Percentiles rank a stretch among this genome's conserved stretches.
Evolutionary conservation across 2,329 filamentous ascomycete genomes (phyloP).

Genomic region (Pseudocercospora vitis): DNA sequence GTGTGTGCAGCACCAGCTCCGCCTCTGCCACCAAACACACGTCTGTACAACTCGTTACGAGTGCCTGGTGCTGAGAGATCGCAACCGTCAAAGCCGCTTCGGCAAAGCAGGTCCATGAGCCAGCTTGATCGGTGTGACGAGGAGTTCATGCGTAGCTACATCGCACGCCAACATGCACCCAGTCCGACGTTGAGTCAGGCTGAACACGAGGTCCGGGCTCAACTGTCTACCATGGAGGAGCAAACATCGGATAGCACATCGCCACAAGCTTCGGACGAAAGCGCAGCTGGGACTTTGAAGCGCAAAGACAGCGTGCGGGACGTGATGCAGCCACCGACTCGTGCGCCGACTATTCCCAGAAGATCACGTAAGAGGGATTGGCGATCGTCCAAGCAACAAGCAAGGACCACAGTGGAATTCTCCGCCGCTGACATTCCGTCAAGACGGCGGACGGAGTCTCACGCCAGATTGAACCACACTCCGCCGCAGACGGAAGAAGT

Average conservation of each 20-base stretch:
- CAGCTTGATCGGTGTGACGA: slow-evolving; percentile 28
- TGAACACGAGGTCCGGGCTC: slow-evolving; percentile 39
- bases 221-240: slow-evolving; percentile 15
- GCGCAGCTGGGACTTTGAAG: slow-evolving; percentile 3
- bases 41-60: slow-evolving; percentile 13
- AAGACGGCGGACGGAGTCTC: slow-evolving; percentile 18
- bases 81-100: background rate
- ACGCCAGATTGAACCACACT: background rate
- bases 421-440: slow-evolving; percentile 6
- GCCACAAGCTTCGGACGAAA: background rate
- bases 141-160: slow-evolving; percentile 26
- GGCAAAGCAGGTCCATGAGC: slow-evolving; percentile 22
- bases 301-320: slow-evolving; percentile 30
- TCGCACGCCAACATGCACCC: slow-evolving; percentile 10
- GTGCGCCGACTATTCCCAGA: slow-evolving; percentile 41
- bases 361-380: slow-evolving; percentile 46
- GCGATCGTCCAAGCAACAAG: slow-evolving; percentile 14
- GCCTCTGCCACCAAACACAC: background rate
- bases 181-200: slow-evolving; percentile 52
- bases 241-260: slow-evolving; percentile 20
- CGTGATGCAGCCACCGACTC: slow-evolving; percentile 36
- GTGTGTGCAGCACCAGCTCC: slow-evolving; percentile 4
- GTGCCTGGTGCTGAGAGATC: background rate
- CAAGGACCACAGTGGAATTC: background rate
- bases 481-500: background rate